These are phyloP conservation scores for Favolaschia claudopus DNA, from an alignment of 768 basidiomycete genomes.

Conservation along the genomic window DNA sequence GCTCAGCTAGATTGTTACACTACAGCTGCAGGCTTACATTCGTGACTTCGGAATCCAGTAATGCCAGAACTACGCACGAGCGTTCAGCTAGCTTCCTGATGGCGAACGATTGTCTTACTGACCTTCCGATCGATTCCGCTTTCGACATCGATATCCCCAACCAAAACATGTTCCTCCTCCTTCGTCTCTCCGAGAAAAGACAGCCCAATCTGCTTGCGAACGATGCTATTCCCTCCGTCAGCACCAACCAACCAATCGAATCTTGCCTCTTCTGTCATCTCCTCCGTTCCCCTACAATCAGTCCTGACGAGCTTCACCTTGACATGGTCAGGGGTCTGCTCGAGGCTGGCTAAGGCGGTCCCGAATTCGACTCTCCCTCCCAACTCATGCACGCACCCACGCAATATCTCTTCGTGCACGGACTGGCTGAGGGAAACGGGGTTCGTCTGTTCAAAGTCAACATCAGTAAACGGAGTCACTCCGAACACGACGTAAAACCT, in stretches of 20 bases:
- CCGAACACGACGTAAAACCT: neutral
- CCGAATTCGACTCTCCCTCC: constrained; percentile 43
- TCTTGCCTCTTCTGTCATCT: constrained; percentile 33
- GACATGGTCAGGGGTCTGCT: constrained; percentile 43
- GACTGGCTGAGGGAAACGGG: constrained; percentile 31
- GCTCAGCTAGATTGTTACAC: no score
- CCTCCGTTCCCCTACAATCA: constrained; percentile 24
- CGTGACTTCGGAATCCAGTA: constrained; percentile 25
- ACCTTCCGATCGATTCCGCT: constrained; percentile 35
- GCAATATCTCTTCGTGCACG: constrained; percentile 38
- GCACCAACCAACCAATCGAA: constrained; percentile 47
- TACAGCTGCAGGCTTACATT: constrained; percentile 11
- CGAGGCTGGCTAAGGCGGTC: constrained; percentile 41
- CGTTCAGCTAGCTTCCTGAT: neutral
- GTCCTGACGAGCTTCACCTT: constrained; percentile 33
- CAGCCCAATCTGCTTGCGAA: constrained; percentile 48
- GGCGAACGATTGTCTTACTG: neutral
- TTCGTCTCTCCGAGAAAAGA: constrained; percentile 49
- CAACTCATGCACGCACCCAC: constrained; percentile 32
- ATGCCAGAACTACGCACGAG: constrained; percentile 30
- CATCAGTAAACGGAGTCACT: neutral
- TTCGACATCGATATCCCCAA: constrained; percentile 47
- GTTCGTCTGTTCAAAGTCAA: constrained; percentile 21
- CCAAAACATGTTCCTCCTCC: constrained; percentile 31
- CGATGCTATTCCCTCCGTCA: constrained; percentile 48